Conservation (phyloP, 1,284 basidiomycete species). For the Cryptococcus hybrid region DNA sequence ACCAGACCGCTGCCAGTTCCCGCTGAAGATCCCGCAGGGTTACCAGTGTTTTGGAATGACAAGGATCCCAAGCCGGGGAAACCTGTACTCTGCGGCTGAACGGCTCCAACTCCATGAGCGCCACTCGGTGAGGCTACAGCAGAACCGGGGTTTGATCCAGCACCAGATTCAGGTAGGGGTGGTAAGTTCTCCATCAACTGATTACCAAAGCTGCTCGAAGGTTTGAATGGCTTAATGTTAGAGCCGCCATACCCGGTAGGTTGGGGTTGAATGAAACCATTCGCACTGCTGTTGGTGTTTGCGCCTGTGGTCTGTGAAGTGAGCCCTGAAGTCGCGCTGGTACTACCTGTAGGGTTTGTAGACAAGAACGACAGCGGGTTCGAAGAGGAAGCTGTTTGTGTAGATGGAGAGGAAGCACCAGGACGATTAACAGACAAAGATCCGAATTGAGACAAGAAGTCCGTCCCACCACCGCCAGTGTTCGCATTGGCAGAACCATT, state of each 20-base stretch:
- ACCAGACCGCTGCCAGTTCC: background rate
- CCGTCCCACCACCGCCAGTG: constrained; percentile 8
- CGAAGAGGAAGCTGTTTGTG: constrained; percentile 4
- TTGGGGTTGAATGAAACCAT: constrained; percentile 63
- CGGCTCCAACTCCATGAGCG: background rate
- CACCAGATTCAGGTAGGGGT: constrained; percentile 46
- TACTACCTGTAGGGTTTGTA: constrained; percentile 12
- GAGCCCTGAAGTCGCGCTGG: constrained; percentile 11
- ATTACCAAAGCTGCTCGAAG: constrained; percentile 82
- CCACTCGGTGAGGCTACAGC: background rate
- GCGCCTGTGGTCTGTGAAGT: constrained; percentile 13
- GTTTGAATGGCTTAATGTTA: constrained; percentile 81
- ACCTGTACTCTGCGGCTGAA: constrained; percentile 18
- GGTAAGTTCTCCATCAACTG: constrained; percentile 74
- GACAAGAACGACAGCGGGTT: constrained; percentile 13
- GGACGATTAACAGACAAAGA: constrained; percentile 9
- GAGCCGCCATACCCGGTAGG: constrained; percentile 72
- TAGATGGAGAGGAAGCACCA: constrained; percentile 1
- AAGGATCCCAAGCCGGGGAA: constrained; percentile 6
- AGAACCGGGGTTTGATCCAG: background rate
- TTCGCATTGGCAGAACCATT: background rate
- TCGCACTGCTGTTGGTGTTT: constrained; percentile 12
- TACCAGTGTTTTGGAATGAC: background rate
- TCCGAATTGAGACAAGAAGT: constrained; percentile 35
- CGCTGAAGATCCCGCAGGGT: background rate